Evolutionary conservation across 2,329 filamentous ascomycete genomes (phyloP), one percentile per base, ranked within the genome.

Genomic region (Diplodia corticola): DNA sequence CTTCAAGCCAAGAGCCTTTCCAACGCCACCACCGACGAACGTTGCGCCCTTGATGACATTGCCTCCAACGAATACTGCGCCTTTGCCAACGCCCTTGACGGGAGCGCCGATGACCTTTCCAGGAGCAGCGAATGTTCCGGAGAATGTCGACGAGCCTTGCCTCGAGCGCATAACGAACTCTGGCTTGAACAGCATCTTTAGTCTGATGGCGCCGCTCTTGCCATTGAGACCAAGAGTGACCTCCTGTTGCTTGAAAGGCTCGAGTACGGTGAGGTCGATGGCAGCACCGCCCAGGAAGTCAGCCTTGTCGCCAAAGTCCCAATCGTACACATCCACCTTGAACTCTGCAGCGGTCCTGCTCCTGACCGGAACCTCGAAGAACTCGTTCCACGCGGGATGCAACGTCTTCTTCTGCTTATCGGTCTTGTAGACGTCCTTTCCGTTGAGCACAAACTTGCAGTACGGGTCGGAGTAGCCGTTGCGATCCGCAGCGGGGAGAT

Each of bases 391-490:
- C 0, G 88, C 86, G 0, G 95, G 95, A 71, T 95, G 89, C 3
- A 99, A 85, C 0, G 95, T 98, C 86, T 99, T 99, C 86, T 98
- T 99, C 77, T 94, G 89, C 1, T 89, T 89, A 80, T 97, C 96
- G 51, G 93, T 96, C 85, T 98, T 99, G 87, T 92, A 93, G 0
- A 98, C 86, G 66, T 96, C 91, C 73, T 92, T 89, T 54, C 90
- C 93, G 73, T 96, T 94, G 70, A 98, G 85, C 69, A 91, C 88
- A 77, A 99, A 99, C 75, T 94, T 94, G 85, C 91, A 96, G 82
- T 94, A 99, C 4, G 95, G 95, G 74, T 99, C 95, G 73, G 93
- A 97, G 85, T 91, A 98, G 71, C 95, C 95, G 75, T 99, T 99
- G 37, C 93, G 89, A 74, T 99, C 95, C 30, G 94, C 94, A 1